Evolutionary conservation across 2,329 filamentous ascomycete species (phyloP), one percentile per base, ranked within the genome.

Genomic region (Xylariaceae sp.): DNA sequence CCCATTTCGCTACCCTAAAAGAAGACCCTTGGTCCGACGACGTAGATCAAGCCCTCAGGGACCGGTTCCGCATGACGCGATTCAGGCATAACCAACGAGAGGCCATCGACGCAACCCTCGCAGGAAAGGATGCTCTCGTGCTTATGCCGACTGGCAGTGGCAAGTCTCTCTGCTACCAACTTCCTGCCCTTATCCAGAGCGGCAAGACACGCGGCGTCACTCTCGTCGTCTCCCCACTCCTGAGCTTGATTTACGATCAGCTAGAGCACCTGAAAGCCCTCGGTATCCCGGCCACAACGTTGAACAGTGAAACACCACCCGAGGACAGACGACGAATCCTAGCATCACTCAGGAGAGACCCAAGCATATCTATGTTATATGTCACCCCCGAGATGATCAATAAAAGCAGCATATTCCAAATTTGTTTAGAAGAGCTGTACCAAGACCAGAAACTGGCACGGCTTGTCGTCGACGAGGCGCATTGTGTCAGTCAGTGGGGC

Each of bases 401-500:
- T 69, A 92, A 90, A 62, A 97, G 84, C 62, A 65, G 75, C 34
- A 70, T 71, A 2, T 86, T 97, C 65, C 72, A 82, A 45, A 76
- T 74, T 40, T 77, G 74, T 3, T 74, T 98, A 52, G 70, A 80
- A 41, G 73, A 71, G 2, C 72, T 97, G 16, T 77, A 95, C 64
- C 66, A 67, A 11, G 80, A 80, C 40, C 71, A 76, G 4, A 86
- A 84, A 57, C 80, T 98, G 39, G 92, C 93, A 14, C 82, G 93
- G 17, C 80, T 98, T 38, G 93, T 97, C 42, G 95, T 98, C 52
- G 93, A 98, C 57, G 93, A 98, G 68, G 93, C 93, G 16, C 93
- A 98, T 64, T 98, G 93, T 64, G 92, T 98, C 20, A 97, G 92
- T 65, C 90, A 97, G 71, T 98, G 93, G 93, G 93, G 93, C 1